These are phyloP conservation scores for Ophiocordyceps unilateralis DNA, from an alignment of 2,329 filamentous ascomycete species.

Conservation along the genomic window DNA sequence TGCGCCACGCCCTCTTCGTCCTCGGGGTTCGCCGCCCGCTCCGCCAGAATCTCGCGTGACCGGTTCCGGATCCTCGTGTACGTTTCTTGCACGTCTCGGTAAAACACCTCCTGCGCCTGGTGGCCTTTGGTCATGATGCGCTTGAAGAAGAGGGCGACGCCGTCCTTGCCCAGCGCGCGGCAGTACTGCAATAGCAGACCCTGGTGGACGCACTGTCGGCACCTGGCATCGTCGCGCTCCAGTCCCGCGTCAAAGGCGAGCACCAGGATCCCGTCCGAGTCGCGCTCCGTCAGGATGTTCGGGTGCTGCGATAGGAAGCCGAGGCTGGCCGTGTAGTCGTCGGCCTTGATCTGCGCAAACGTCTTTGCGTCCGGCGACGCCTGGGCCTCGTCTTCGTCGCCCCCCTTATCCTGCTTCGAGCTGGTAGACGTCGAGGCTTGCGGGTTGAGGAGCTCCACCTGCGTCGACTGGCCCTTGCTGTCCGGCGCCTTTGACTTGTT, in stretches of 20 bases:
- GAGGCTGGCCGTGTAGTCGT: conserved; percentile 56
- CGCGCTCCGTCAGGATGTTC: conserved; percentile 61
- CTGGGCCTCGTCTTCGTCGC: conserved; percentile 55
- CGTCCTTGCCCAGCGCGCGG: conserved; percentile 71
- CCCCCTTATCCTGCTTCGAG: conserved; percentile 11
- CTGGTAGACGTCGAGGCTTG: conserved; percentile 16
- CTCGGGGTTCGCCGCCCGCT: conserved; percentile 31
- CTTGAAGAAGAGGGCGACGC: conserved; percentile 88
- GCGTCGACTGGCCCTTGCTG: conserved; percentile 28
- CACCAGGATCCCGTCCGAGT: conserved; percentile 80
- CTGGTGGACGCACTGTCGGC: conserved; percentile 82
- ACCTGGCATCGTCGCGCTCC: conserved; percentile 56
- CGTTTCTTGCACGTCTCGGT: conserved; percentile 80
- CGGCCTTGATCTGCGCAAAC: conserved; percentile 62
- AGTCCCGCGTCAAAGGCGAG: conserved; percentile 83
- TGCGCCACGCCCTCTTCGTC: conserved; percentile 66
- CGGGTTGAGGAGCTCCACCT: conserved; percentile 65
- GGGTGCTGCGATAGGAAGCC: conserved; percentile 68
- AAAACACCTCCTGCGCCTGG: conserved; percentile 79
- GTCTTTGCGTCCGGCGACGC: conserved; percentile 61
- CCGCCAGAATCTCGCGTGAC: conserved; percentile 49
- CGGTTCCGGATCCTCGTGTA: conserved; percentile 68
- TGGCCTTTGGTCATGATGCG: conserved; percentile 80
- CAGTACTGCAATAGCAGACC: conserved; percentile 90
- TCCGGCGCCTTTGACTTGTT: conserved; percentile 37